Percentiles rank a stretch among this genome's conserved stretches.
Conservation (phyloP, 2,329 filamentous ascomycete genomes). For the Phialocephala sp. region DNA sequence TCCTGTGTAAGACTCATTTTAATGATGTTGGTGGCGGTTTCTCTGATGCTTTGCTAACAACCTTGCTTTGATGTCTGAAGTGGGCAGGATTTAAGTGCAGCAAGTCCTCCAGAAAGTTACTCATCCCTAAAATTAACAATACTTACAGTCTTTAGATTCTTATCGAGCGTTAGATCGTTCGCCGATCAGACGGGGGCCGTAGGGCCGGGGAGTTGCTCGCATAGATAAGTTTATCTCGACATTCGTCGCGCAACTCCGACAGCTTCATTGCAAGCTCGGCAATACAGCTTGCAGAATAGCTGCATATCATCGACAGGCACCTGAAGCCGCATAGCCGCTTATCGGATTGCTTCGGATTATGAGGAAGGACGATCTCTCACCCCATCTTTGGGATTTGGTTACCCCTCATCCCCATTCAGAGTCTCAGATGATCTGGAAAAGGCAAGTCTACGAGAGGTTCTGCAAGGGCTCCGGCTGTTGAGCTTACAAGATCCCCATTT, state of each 20-base stretch:
- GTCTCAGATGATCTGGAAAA: not conserved
- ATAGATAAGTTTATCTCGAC: not conserved
- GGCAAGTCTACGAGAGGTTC: not conserved
- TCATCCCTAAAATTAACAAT: not conserved
- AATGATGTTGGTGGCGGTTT: not conserved
- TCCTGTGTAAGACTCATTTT: slow-evolving; percentile 1
- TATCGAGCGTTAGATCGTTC: not conserved
- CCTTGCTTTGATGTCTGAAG: not conserved
- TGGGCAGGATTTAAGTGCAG: not conserved
- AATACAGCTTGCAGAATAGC: not conserved
- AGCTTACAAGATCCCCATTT: not conserved
- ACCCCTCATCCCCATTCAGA: not conserved
- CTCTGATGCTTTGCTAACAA: not conserved
- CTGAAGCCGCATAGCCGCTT: not conserved
- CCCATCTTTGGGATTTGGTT: not conserved
- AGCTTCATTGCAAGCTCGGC: not conserved
- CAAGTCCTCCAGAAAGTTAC: not conserved
- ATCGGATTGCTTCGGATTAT: not conserved
- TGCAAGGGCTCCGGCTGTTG: not conserved
- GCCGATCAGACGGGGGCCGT: not conserved
- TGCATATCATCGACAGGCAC: not conserved
- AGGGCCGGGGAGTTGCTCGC: not conserved
- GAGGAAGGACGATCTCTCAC: not conserved
- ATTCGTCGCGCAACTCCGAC: not conserved
- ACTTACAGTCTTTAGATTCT: not conserved